Conservation (phyloP, 768 basidiomycete species). For the Xerocomus brunneocitrinus region DNA sequence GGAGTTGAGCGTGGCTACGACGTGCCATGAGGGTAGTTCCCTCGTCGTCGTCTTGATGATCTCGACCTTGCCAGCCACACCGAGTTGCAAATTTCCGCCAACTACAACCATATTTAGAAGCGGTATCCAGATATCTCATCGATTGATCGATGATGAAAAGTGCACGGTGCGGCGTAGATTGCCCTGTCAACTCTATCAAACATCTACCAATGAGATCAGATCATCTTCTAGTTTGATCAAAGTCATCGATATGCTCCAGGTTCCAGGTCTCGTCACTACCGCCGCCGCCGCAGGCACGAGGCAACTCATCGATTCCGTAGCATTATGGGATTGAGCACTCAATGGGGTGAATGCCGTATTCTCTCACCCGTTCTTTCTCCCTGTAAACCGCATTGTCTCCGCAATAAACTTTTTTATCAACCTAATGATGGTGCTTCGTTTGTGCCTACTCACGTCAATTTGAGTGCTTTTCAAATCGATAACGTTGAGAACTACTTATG, state of each 20-base stretch:
- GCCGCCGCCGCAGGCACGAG: too few species aligned
- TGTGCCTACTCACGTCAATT: not conserved
- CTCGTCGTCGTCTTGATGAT: too few species aligned
- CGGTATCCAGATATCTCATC: too few species aligned
- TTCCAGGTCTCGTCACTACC: not conserved
- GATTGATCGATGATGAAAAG: too few species aligned
- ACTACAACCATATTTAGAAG: too few species aligned
- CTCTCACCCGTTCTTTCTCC: slow-evolving; percentile 25
- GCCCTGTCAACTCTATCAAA: not conserved
- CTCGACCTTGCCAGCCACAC: too few species aligned
- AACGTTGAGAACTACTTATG: not conserved
- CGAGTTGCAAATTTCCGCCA: too few species aligned
- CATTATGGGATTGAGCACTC: not conserved
- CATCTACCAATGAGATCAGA: not conserved
- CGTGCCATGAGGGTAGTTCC: too few species aligned
- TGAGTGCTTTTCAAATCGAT: not conserved
- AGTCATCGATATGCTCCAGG: not conserved
- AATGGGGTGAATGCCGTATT: not conserved
- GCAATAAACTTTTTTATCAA: not conserved
- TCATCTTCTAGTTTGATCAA: not conserved
- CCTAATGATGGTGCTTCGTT: not conserved
- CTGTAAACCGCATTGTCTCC: slow-evolving; percentile 23
- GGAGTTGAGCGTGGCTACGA: too few species aligned
- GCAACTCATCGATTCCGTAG: not conserved
- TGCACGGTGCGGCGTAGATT: not conserved